Percentiles rank a stretch among this genome's conserved stretches.
Conservation (phyloP, 306 rosid genomes). For the Rosa multiflora region DNA sequence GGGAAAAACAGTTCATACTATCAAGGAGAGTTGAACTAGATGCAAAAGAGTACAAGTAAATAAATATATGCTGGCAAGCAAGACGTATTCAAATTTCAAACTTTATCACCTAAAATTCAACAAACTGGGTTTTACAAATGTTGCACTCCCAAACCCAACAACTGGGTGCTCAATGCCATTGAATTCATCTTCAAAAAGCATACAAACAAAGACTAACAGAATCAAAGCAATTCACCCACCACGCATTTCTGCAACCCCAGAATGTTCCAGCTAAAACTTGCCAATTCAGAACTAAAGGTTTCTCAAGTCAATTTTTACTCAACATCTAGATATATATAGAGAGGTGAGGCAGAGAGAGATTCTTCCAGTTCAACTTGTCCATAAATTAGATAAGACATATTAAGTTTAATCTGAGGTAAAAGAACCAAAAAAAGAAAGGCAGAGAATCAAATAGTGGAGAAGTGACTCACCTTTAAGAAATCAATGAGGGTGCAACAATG, state of each 20-base stretch:
- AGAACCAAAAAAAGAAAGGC: not conserved
- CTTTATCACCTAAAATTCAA: not conserved
- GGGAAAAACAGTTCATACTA: not conserved
- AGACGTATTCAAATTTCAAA: not conserved
- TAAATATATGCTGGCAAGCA: not conserved
- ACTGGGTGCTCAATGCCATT: not conserved
- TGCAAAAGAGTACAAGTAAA: not conserved
- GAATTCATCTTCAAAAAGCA: not conserved
- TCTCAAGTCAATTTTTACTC: not conserved
- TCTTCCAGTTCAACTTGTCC: constrained; percentile 39
- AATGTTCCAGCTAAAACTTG: constrained; percentile 15
- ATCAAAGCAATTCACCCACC: constrained; percentile 23
- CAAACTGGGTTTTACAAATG: not conserved
- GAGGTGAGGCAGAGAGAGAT: constrained; percentile 19
- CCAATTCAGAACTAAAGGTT: not conserved
- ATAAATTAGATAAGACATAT: constrained; percentile 22
- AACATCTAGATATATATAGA: not conserved
- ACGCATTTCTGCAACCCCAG: constrained; percentile 25
- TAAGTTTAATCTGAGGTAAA: constrained; percentile 20
- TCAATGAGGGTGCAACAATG: constrained; percentile 32
- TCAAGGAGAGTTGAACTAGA: not conserved
- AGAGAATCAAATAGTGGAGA: constrained; percentile 36
- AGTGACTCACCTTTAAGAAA: constrained; percentile 55
- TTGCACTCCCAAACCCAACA: constrained; percentile 2
- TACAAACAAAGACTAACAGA: not conserved